These are phyloP conservation scores for Oenanthe javanica DNA, from an alignment of 140 eudicot genomes.

Conservation along the genomic window DNA sequence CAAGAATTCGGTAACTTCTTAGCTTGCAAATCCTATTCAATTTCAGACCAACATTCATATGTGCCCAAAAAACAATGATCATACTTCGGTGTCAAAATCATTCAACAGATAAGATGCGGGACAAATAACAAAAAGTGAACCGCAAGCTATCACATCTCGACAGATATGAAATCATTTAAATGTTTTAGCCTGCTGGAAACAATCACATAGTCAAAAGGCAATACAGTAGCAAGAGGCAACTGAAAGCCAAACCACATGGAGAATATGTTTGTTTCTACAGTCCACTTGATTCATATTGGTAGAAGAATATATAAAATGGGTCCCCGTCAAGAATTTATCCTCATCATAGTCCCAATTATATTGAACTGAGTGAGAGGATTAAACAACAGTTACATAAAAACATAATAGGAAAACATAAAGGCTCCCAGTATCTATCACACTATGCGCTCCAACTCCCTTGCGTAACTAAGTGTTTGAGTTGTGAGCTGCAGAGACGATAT, in stretches of 20 bases:
- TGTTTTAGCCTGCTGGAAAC: background rate
- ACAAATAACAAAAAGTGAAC: background rate
- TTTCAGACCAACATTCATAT: too few species aligned
- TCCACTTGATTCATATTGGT: background rate
- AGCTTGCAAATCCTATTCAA: too few species aligned
- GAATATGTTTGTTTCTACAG: background rate
- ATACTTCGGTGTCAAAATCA: background rate
- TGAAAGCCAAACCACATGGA: constrained; percentile 6
- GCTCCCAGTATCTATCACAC: constrained; percentile 27
- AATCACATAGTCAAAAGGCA: background rate
- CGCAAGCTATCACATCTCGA: background rate
- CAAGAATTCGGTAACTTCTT: too few species aligned
- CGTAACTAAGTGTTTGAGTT: constrained; percentile 85
- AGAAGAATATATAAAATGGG: background rate
- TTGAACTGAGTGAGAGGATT: background rate
- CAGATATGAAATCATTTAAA: background rate
- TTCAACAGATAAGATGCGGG: background rate
- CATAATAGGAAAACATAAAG: background rate
- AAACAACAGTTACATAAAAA: background rate
- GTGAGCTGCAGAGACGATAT: constrained; percentile 84
- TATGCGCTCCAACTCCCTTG: constrained; percentile 86
- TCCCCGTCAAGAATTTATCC: background rate
- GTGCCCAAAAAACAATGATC: background rate
- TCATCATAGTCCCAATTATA: background rate
- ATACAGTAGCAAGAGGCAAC: background rate